Percentiles rank a stretch among this genome's conserved stretches.
Evolutionary conservation across 805 yeast genomes (phyloP).

Genomic region (Nakazawaea anatomiae): DNA sequence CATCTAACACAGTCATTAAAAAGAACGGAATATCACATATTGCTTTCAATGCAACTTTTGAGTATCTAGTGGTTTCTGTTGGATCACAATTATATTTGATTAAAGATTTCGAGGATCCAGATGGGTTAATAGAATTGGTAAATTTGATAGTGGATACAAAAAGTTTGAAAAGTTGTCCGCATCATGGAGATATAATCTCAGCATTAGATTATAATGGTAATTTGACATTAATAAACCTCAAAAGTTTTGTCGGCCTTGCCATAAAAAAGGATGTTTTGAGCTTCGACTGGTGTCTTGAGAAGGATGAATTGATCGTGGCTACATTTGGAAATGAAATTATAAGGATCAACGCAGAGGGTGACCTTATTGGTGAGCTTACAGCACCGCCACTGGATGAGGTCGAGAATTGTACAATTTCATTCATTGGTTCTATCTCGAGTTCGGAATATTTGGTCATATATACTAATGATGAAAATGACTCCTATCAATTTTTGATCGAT

Average conservation of each 20-base stretch:
- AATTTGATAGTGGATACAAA: conserved; percentile 12
- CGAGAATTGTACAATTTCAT: conserved; percentile 11
- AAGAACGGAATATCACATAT: conserved; percentile 20
- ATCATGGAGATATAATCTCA: conserved; percentile 12
- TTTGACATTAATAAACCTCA: conserved; percentile 7
- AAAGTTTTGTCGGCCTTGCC: background rate
- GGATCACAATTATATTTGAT: conserved; percentile 17
- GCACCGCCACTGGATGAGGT: conserved; percentile 15
- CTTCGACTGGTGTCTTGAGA: background rate
- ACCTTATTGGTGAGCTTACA: conserved; percentile 8
- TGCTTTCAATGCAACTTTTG: conserved; percentile 25
- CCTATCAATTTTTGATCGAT: conserved; percentile 20
- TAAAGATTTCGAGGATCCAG: conserved; percentile 12
- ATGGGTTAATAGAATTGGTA: background rate
- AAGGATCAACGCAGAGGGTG: conserved; percentile 6
- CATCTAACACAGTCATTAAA: background rate
- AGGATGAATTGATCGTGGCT: conserved; percentile 11
- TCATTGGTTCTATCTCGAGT: conserved; percentile 15
- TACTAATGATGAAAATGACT: conserved; percentile 26
- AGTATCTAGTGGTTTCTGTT: conserved; percentile 23
- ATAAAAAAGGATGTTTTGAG: background rate
- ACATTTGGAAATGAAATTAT: conserved; percentile 13
- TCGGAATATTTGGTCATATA: conserved; percentile 20
- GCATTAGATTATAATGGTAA: conserved; percentile 13
- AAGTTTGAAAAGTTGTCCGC: conserved; percentile 19